Base-by-base conservation (phyloP, 1,284 basidiomycete species). In the Pseudomicrostroma phylloplanum region DNA sequence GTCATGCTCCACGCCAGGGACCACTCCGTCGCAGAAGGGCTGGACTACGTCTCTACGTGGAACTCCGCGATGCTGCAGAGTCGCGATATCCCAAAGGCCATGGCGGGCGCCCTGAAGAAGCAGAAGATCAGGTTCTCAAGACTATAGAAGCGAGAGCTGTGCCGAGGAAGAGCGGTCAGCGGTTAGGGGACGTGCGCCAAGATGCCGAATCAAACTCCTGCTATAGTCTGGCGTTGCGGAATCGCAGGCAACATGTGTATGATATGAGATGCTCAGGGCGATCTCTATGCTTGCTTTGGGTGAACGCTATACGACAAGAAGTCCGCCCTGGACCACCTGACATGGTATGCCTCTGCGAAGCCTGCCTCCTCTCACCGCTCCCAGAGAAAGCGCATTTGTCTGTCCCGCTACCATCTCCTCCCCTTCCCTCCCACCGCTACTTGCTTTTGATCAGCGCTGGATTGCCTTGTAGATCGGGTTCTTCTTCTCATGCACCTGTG, bases 401-500 rank as follows among this genome's bases (percentile, higher is more conserved):
- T 9, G 30, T 36, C 30, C 30, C 30, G 9, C 30, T 36, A 36
- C 30, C 30, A 3, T 36, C 12, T 12, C 46, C 6, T 48, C 46
- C 46, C 46, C 12, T 11, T 4, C 17, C 12, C 46, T 4, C 17
- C 46, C 46, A 48, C 46, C 23, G 46, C 23, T 48, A 3, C 46
- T 48, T 7, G n/a, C 46, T 48, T 23, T 11, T 23, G 23, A n/a
- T 54, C 51, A 62, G n/a, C 58, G 57, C 43, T 62, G 61, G 12
- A 36, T 12, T 11, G 41, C 61, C 9, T n/a, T 60, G 12, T 55
- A 58, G 77, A 93, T 85, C 2, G 92, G 92, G 70, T 84, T 89
- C 81, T 87, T 85, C 80, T 92, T 86, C 80, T 97, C 92, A 80
- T 97, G 91, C 77, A 98, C 87, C 67, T 87, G 92, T 54, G 86